Evolutionary conservation across 495 filamentous ascomycete species (phyloP).

Genomic region (Neurospora sp.): DNA sequence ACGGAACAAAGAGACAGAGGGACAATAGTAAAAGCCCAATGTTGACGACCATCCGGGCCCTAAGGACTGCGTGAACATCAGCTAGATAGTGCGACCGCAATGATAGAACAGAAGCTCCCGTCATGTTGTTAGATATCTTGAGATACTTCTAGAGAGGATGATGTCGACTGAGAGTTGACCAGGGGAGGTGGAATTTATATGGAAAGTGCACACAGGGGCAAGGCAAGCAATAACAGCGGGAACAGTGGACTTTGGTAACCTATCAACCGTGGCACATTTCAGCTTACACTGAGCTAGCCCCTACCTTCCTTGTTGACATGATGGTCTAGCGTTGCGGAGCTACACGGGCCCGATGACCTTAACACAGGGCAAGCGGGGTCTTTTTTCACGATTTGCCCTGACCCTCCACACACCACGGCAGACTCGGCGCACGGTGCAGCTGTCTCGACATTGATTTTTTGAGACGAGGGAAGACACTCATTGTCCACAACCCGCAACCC

Average conservation of each 20-base stretch:
- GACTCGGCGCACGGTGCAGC: neutral
- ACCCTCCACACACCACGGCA: conserved; percentile 5
- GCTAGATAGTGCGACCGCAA: neutral
- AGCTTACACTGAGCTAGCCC: conserved; percentile 8
- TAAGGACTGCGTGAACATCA: neutral
- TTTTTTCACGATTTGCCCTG: conserved; percentile 6
- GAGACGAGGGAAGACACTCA: neutral
- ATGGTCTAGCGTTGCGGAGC: neutral
- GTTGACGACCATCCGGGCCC: neutral
- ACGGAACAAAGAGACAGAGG: neutral
- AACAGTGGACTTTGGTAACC: conserved; percentile 1
- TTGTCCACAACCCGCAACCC: neutral
- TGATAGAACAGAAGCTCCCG: neutral
- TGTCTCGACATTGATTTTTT: conserved; percentile 4
- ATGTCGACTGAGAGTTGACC: neutral
- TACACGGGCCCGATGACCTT: neutral
- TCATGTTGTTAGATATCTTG: neutral
- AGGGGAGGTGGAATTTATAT: neutral
- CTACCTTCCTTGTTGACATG: conserved; percentile 1
- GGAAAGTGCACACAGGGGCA: neutral
- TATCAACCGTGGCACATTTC: conserved; percentile 13
- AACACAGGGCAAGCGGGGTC: neutral
- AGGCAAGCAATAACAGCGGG: neutral
- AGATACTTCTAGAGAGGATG: neutral
- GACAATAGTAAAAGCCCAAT: neutral